Base-by-base conservation (phyloP, 2,329 filamentous ascomycete species). In the Fusarium denticulatum region DNA sequence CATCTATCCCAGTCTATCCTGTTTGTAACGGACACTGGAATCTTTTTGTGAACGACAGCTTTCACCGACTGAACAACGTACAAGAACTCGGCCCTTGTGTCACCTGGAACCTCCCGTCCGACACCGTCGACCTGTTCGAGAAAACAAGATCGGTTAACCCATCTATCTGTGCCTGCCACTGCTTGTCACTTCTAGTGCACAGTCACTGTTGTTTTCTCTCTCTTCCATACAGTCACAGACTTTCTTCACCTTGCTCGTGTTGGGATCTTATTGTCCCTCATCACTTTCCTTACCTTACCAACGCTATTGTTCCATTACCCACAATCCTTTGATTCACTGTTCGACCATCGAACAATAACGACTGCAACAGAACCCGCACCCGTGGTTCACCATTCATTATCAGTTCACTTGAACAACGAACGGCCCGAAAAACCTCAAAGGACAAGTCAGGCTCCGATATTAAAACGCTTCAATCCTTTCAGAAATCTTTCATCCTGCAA, bases 271-370 rank as follows among this genome's bases (percentile, higher is more conserved):
- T 70, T 69, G 74, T 68, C 67, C 62, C 64, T 60, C 59, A 28
- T 52, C 47, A 39, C 75, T 66, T 68, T 77, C 73, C 57, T 73
- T 72, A 40, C 12, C 71, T 47, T 71, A 70, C 45, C 45, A 64
- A 67, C 42, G 30, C 45, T 63, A 20, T 67, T 60, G 56, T 64
- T 64, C 57, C 64, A 71, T 57, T 70, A 55, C 67, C 49, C 64
- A 77, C 75, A 65, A 65, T 77, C 73, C 62, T 73, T 76, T 50
- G 65, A 52, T 42, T 32, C 53, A 64, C 68, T 69, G 64, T 69
- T 68, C 66, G 37, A 36, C 47, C 50, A 32, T 37, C 30, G 57
- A 69, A 62, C 62, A 74, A 69, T 65, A 60, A 67, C 71, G 45
- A 67, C 55, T 24, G 47, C 57, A 70, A 58, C 64, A 60, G 53